Base-by-base conservation (phyloP, 495 filamentous ascomycete genomes). In the Ascobolus immersus region DNA sequence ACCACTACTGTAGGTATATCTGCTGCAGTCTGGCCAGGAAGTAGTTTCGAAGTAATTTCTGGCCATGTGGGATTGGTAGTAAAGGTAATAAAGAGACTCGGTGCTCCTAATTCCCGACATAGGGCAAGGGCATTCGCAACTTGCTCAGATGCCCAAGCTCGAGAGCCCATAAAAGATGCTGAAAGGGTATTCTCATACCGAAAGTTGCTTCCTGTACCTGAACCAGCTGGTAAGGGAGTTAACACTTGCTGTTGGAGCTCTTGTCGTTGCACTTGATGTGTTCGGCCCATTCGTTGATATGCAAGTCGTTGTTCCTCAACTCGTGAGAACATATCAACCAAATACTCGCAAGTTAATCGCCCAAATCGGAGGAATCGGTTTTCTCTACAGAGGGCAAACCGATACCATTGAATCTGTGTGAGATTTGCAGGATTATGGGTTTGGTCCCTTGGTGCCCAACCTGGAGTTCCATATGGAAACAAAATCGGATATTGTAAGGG, bases 361-460 rank as follows among this genome's bases (percentile, higher is more conserved):
- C 21, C 33, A 7, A 35, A 17, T 3, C 12, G 18, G 2, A 18
- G 4, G 21, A 35, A 27, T 17, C 21, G 5, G 6, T 27, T 9
- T 17, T 35, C 33, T 35, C 18, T 14, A 5, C n/a, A 17, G 7
- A 35, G 17, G 5, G 22, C 6, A n/a, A 8, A 7, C 9, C 23
- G 13, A 35, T 35, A 35, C 32, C 37, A 35, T 19, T 27, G 26
- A n/a, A 30, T 35, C 27, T 39, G 32, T 24, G 10, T 23, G 0
- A 23, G 20, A 1, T 23, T 4, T 3, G n/a, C n/a, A n/a, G n/a
- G n/a, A n/a, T n/a, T n/a, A n/a, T n/a, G n/a, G n/a, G n/a, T n/a
- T n/a, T n/a, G n/a, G n/a, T 13, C 10, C 17, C 31, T 15, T n/a
- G n/a, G 9, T 6, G 27, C 17, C 32, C 20, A 39, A 3, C 32